phyloP scores from a whole-genome alignment of 78 protist species.

The Salpingoeca rosetta region DNA sequence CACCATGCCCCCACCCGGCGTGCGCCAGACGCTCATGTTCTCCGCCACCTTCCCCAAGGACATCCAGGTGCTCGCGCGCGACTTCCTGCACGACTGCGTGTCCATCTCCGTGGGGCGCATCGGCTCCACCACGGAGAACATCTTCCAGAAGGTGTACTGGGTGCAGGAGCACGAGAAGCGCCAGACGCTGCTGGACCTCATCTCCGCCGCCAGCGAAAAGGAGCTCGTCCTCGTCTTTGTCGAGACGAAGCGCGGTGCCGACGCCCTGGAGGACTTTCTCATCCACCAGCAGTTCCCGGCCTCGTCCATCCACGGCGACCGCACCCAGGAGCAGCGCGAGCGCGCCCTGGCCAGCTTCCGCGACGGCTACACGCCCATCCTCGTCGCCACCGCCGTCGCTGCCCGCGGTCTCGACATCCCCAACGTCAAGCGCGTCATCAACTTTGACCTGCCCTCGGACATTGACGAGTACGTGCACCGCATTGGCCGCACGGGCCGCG shows the following conservation, averaged over 20 bases:
- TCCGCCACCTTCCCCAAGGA: constrained; percentile 95
- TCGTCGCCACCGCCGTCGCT: constrained; percentile 97
- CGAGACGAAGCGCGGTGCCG: constrained; percentile 72
- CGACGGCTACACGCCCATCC: constrained; percentile 50
- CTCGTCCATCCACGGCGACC: constrained; percentile 95
- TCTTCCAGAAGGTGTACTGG: constrained; percentile 72
- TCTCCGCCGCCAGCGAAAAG: constrained; percentile 27
- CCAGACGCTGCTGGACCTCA: constrained; percentile 49
- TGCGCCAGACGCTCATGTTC: constrained; percentile 93
- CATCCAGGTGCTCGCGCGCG: constrained; percentile 87
- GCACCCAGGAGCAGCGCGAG: constrained; percentile 91
- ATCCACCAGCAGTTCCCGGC: constrained; percentile 38
- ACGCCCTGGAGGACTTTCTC: constrained; percentile 71
- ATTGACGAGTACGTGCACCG: constrained; percentile 96
- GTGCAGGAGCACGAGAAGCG: constrained; percentile 72
- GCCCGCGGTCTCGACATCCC: constrained; percentile 95
- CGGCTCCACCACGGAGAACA: constrained; percentile 82
- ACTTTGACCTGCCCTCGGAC: constrained; percentile 89
- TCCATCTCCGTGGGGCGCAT: constrained; percentile 92
- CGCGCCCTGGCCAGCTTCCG: constrained; percentile 60
- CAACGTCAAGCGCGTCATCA: constrained; percentile 91
- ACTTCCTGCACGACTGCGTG: constrained; percentile 81
- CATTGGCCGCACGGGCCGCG: constrained; percentile 97
- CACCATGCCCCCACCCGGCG: constrained; percentile 70
- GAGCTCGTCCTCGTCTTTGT: constrained; percentile 70